Base-by-base conservation (phyloP, 1,284 basidiomycete species). In the Thelephora terrestris region DNA sequence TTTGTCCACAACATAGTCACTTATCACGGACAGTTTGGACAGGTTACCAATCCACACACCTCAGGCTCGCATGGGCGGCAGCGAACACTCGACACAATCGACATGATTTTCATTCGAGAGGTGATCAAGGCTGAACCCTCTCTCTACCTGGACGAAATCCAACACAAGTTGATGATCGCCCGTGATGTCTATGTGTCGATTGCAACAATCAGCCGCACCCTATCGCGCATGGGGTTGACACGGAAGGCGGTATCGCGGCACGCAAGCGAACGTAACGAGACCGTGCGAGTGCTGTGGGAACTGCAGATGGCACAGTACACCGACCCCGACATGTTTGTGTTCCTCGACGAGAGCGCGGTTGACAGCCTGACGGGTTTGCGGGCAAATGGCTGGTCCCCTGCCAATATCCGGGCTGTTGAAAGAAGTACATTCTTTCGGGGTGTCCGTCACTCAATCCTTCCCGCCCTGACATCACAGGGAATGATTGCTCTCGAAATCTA, bases 231-330 rank as follows among this genome's bases (percentile, higher is more conserved):
- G 2, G 47, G 48, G 7, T 17, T 61, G 24, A 53, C 52, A 7
- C 47, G 57, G 38, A 66, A 64, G 50, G 48, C 37, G 2, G 39
- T 64, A 9, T 32, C 55, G 14, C 52, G 48, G 17, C 43, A 50
- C 23, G 61, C 61, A 16, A 40, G 53, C 2, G 61, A 67, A 46
- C 53, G 57, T 6, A 56, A 64, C 46, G 58, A 66, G 16, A 43
- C 49, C 16, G 47, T 64, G 1, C 45, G 60, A 3, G 53, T 55
- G 14, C 53, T 52, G 23, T 67, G 62, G 62, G 57, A 63, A 7
- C 53, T 53, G 18, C 7, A 32, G 3, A 32, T 32, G 29, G 29
- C 29, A 7, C 29, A 32, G 12, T 32, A 32, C 29, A 10, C 29
- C 3, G 29, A 32, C 29, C 29, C 29, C 6, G 29, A 14, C 6